These are phyloP conservation scores for Selaginella tamariscina DNA, from an alignment of 75 land plant genomes.

Conservation along the genomic window DNA sequence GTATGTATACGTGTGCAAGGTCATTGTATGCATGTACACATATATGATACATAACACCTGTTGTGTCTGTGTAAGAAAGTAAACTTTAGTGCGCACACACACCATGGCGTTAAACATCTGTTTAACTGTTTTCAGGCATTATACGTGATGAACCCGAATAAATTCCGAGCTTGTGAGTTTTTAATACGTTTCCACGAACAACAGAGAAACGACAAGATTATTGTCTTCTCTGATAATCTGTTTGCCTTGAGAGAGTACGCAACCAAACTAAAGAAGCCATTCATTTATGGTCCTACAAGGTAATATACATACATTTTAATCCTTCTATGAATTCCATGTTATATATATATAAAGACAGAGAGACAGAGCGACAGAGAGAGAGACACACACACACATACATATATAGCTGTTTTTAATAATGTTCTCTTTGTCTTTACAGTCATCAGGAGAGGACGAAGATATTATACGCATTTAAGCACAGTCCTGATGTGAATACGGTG, in stretches of 20 bases:
- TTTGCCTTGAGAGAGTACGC: constrained; percentile 12
- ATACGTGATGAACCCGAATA: constrained; percentile 15
- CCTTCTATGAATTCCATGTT: too few species aligned
- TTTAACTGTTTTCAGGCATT: constrained; percentile 17
- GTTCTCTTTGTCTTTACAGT: constrained; percentile 21
- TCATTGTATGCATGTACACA: too few species aligned
- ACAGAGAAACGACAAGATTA: constrained; percentile 15
- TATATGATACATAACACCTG: too few species aligned
- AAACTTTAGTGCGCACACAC: too few species aligned
- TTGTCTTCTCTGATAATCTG: constrained; percentile 21
- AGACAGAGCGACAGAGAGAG: too few species aligned
- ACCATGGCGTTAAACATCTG: too few species aligned
- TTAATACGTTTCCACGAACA: constrained; percentile 20
- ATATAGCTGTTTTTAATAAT: too few species aligned
- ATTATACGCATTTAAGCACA: neutral
- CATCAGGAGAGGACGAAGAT: constrained; percentile 16
- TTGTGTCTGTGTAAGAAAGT: too few species aligned
- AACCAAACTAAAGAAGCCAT: constrained; percentile 1
- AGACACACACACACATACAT: too few species aligned
- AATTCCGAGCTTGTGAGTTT: constrained; percentile 23
- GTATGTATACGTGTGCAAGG: too few species aligned
- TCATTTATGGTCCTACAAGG: constrained; percentile 28
- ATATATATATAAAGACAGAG: too few species aligned
- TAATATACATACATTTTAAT: constrained; percentile 16
- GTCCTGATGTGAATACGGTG: constrained; percentile 5